These are phyloP conservation scores for Dothiorella sarmentorum DNA, from an alignment of 2,329 filamentous ascomycete species.

Conservation along the genomic window DNA sequence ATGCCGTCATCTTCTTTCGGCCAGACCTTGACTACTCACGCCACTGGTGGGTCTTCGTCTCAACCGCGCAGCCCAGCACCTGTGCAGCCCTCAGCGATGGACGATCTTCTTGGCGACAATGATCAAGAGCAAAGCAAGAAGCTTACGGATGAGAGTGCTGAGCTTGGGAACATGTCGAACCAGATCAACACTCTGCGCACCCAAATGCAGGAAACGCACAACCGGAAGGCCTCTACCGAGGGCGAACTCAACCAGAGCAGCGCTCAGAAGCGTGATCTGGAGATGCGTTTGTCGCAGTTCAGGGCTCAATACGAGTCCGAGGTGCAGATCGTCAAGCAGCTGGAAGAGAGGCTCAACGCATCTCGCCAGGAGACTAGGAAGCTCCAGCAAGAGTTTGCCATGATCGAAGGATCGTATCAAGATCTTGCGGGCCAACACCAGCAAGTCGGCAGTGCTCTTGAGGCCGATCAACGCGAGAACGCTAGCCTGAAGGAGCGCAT, in stretches of 20 bases:
- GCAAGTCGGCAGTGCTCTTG: constrained; percentile 68
- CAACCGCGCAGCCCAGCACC: constrained; percentile 33
- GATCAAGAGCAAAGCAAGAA: constrained; percentile 87
- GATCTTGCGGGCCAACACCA: constrained; percentile 81
- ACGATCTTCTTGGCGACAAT: constrained; percentile 87
- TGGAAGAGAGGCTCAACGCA: constrained; percentile 77
- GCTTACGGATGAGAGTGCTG: constrained; percentile 81
- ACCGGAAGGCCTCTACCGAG: constrained; percentile 73
- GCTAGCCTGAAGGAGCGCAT: constrained; percentile 82
- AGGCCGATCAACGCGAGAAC: constrained; percentile 88
- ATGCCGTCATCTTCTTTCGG: constrained; percentile 90
- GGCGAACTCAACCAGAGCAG: constrained; percentile 77
- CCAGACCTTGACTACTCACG: constrained; percentile 71
- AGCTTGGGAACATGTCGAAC: constrained; percentile 93
- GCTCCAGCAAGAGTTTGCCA: constrained; percentile 76
- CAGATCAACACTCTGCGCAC: constrained; percentile 87
- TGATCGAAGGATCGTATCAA: constrained; percentile 74
- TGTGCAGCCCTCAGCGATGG: constrained; percentile 53
- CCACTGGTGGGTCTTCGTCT: constrained; percentile 61
- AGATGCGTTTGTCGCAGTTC: constrained; percentile 81
- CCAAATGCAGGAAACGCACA: constrained; percentile 91
- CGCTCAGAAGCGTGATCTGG: constrained; percentile 89
- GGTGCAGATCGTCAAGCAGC: constrained; percentile 74
- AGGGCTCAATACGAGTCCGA: constrained; percentile 90
- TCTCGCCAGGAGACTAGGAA: constrained; percentile 80